Evolutionary conservation across 352 stramenopile genomes (phyloP), one percentile per base, ranked within the genome.

Genomic region (Phytophthora meadii): DNA sequence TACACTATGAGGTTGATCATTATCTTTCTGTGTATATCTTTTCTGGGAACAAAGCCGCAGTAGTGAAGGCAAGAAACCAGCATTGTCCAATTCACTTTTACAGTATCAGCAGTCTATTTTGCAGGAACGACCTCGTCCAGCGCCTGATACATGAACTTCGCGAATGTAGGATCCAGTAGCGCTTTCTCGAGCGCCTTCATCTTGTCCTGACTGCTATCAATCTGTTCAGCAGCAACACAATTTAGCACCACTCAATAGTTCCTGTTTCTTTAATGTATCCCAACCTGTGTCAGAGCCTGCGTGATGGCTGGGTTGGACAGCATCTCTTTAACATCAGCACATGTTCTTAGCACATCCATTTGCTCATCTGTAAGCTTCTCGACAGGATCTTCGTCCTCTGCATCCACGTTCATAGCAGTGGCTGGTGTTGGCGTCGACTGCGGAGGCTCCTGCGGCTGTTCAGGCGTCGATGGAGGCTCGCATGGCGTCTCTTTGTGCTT

Each of bases 131-230:
- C 75, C 48, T 86, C 69, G 50, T 95, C 85, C 28, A 95, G 70
- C 10, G 84, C 66, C 50, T 85, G 65, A 64, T 89, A 92, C 75
- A 95, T 90, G 65, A 95, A 93, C 55, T 69, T 83, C 34, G 87
- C 79, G 54, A 95, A 95, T 6, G 63, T 65, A 0, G 77, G 75
- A 53, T 93, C 76, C 10, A 92, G 67, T 40, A 95, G 68, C 34
- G 87, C 85, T 57, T 89, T 93, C 72, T 95, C 83, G 39, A 95
- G 67, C 25, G 83, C 72, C 50, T 91, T 90, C 66, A 90, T 81
- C 45, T 87, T 83, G 46, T 94, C 65, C 22, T 64, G 58, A 50
- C 79, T 87, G 4, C 64, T 72, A 45, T 94, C 81, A 54, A 95
- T 84, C 87, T 95, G 61, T 42, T 19, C 30, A 57, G 7, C 34